These are phyloP conservation scores for Omphalea diandra DNA, from an alignment of 441 rosid species.

Conservation along the genomic window DNA sequence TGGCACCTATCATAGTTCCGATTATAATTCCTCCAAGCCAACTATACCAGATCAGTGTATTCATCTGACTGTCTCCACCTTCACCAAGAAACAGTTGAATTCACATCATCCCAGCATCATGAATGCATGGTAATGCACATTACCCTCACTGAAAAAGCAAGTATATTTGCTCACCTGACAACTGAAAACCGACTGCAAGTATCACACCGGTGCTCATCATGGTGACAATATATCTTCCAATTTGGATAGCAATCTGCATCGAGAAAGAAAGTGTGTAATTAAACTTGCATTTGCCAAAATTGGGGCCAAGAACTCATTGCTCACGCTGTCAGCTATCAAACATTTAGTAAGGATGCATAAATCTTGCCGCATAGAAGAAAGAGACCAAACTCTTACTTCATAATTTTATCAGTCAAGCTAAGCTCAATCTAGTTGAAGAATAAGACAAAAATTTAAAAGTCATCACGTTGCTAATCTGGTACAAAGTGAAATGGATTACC, in stretches of 20 bases:
- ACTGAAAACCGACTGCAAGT: conserved; percentile 73
- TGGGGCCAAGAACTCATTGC: neutral
- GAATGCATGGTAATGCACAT: neutral
- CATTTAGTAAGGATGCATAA: neutral
- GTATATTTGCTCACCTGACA: conserved; percentile 60
- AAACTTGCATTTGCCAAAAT: neutral
- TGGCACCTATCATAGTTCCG: conserved; percentile 90
- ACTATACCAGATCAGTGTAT: conserved; percentile 83
- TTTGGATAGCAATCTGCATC: conserved; percentile 70
- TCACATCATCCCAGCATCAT: neutral
- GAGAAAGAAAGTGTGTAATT: neutral
- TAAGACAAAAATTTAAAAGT: neutral
- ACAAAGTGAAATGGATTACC: neutral
- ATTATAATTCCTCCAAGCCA: conserved; percentile 95
- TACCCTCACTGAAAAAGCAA: neutral
- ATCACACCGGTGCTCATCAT: conserved; percentile 91
- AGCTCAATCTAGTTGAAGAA: neutral
- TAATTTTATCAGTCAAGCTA: neutral
- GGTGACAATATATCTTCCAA: conserved; percentile 90
- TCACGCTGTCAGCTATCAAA: neutral
- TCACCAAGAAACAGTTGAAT: conserved; percentile 27
- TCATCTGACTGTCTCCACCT: conserved; percentile 90
- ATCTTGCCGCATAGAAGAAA: neutral
- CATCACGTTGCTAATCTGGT: neutral
- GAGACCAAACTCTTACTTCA: neutral